Percentiles rank a stretch among this genome's conserved stretches.
phyloP scores from a whole-genome alignment of 1,284 basidiomycete genomes.

The Ustilago bromivora region DNA sequence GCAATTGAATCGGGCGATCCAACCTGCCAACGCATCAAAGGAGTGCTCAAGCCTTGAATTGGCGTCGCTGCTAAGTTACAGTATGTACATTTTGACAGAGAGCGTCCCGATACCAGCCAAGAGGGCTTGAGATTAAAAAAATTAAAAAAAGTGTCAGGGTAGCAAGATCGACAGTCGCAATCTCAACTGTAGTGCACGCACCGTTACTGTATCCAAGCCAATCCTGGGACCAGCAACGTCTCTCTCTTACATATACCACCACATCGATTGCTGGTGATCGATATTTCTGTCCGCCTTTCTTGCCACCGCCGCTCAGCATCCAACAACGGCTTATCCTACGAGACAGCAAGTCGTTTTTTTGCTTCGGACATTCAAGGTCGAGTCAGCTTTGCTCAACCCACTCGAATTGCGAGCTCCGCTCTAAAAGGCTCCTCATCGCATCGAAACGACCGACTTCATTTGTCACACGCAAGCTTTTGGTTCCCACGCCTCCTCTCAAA shows the following conservation, averaged over 20 bases:
- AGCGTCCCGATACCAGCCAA: not conserved
- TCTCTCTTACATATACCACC: not conserved
- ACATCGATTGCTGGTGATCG: not conserved
- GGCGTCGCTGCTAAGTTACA: not conserved
- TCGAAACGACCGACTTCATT: conserved; percentile 17
- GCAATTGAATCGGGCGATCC: not conserved
- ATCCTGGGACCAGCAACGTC: not conserved
- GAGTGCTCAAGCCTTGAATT: not conserved
- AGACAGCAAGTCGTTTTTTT: not conserved
- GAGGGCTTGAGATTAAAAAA: not conserved
- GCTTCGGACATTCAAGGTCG: not conserved
- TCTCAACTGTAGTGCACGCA: not conserved
- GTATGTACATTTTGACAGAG: too few species aligned
- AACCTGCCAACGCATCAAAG: conserved; percentile 3
- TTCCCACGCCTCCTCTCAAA: conserved; percentile 1
- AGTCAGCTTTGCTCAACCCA: not conserved
- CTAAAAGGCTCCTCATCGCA: not conserved
- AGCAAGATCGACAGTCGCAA: not conserved
- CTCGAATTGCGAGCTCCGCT: not conserved
- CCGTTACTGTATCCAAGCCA: not conserved
- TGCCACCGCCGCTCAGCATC: not conserved
- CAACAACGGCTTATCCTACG: not conserved
- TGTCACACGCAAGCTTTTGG: not conserved
- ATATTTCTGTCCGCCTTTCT: not conserved
- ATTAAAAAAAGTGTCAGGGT: not conserved